Evolutionary conservation across 2,329 filamentous ascomycete genomes (phyloP).

Genomic region (Fusarium miscanthi): DNA sequence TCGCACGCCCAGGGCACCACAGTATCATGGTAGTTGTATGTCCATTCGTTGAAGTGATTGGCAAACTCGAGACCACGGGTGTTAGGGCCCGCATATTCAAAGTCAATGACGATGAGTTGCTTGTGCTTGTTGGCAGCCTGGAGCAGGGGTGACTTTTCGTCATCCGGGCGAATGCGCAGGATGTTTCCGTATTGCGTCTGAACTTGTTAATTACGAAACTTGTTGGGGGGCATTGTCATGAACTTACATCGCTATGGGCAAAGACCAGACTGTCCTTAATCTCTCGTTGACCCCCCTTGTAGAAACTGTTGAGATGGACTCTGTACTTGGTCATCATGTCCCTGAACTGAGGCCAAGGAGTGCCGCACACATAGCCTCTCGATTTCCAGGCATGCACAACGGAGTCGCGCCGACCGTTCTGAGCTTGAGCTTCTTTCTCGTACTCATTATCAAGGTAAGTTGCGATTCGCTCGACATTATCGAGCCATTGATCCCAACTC

Average conservation of each 20-base stretch:
- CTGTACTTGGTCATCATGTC: conserved; percentile 81
- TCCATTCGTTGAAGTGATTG: conserved; percentile 98
- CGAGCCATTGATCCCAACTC: conserved; percentile 95
- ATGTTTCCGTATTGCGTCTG: conserved; percentile 99
- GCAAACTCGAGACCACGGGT: conserved; percentile 89
- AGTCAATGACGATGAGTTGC: conserved; percentile 96
- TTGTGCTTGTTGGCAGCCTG: conserved; percentile 94
- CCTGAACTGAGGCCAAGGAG: conserved; percentile 83
- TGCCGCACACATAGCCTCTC: conserved; percentile 82
- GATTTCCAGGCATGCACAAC: conserved; percentile 69
- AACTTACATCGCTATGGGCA: conserved; percentile 93
- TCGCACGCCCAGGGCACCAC: conserved; percentile 74
- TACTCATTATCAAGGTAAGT: conserved; percentile 70
- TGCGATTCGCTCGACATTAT: conserved; percentile 70
- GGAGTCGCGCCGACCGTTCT: conserved; percentile 37
- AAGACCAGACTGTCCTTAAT: conserved; percentile 85
- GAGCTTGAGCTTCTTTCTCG: conserved; percentile 50
- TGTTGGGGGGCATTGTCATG: neutral
- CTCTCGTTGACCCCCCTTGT: conserved; percentile 69
- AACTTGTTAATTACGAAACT: conserved; percentile 16
- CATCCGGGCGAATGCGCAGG: conserved; percentile 74
- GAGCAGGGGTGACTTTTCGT: conserved; percentile 85
- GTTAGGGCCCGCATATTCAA: conserved; percentile 96
- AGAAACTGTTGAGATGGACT: conserved; percentile 75
- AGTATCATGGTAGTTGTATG: conserved; percentile 93